phyloP scores from a whole-genome alignment of 2,329 filamentous ascomycete genomes.

The Diplodia corticola region DNA sequence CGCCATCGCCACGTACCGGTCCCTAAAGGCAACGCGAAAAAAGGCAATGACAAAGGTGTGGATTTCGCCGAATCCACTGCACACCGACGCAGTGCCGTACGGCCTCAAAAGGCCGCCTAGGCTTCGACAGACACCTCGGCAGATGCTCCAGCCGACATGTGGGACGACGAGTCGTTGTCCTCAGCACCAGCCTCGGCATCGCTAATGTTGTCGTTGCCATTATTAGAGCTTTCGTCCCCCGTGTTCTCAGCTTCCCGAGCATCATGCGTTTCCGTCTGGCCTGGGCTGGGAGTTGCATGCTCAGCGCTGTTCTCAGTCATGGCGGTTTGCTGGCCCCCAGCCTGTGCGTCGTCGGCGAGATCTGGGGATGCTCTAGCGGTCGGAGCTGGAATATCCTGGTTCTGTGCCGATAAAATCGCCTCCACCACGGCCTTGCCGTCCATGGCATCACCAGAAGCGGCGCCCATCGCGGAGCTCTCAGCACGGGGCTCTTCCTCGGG shows the following conservation, averaged over 20 bases:
- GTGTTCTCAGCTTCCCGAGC: slow-evolving; percentile 10
- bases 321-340: not conserved
- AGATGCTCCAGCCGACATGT: not conserved
- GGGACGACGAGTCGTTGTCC: slow-evolving; percentile 13
- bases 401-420: not conserved
- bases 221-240: slow-evolving; percentile 13
- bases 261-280: not conserved
- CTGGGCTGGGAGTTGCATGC: not conserved
- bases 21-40: not conserved
- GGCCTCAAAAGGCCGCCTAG: not conserved
- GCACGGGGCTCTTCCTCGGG: slow-evolving; percentile 13
- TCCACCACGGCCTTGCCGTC: slow-evolving; percentile 4
- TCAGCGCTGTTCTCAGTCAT: not conserved
- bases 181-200: slow-evolving; percentile 13
- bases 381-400: not conserved
- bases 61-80: not conserved
- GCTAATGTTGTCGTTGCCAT: slow-evolving; percentile 10
- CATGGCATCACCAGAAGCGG: slow-evolving; percentile 9
- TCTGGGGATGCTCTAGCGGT: not conserved
- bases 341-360: slow-evolving; percentile 3
- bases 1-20: not conserved
- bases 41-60: not conserved
- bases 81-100: not conserved
- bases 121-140: slow-evolving; percentile 14
- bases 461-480: slow-evolving; percentile 20